These are phyloP conservation scores for Sanghuangporus sanghuang DNA, from an alignment of 1,284 basidiomycete species.

Conservation along the genomic window DNA sequence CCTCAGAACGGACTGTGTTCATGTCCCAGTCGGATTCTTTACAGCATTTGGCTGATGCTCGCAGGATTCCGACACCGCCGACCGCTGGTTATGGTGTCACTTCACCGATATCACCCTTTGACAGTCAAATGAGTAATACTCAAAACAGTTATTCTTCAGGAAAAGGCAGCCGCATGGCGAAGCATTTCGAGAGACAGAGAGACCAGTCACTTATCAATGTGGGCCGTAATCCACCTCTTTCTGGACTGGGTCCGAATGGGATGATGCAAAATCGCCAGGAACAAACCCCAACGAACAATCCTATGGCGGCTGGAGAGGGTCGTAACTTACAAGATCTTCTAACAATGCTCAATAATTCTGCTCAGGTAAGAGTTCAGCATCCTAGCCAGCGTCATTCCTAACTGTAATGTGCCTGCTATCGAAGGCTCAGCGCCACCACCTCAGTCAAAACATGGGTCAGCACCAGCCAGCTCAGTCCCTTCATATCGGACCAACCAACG, in stretches of 20 bases:
- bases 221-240: not conserved
- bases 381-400: not conserved
- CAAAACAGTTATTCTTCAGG: slow-evolving; percentile 11
- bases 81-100: slow-evolving; percentile 3
- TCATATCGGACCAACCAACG: slow-evolving; percentile 8
- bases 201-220: not conserved
- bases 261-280: slow-evolving; percentile 34
- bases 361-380: slow-evolving; percentile 41
- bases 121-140: slow-evolving; percentile 1
- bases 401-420: slow-evolving; percentile 16
- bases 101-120: slow-evolving; percentile 15
- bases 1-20: slow-evolving; percentile 7
- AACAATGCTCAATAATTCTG: slow-evolving; percentile 63
- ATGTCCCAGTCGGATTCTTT: slow-evolving; percentile 8
- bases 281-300: slow-evolving; percentile 30
- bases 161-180: slow-evolving; percentile 18
- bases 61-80: slow-evolving; percentile 14
- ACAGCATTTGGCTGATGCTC: slow-evolving; percentile 12
- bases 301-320: slow-evolving; percentile 37
- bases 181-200: slow-evolving; percentile 16
- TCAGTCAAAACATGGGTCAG: slow-evolving; percentile 26
- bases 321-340: slow-evolving; percentile 72
- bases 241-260: slow-evolving; percentile 5
- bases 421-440: slow-evolving; percentile 30
- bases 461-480: slow-evolving; percentile 26